Conservation (phyloP, 306 rosid species). For the Acacia confusa region DNA sequence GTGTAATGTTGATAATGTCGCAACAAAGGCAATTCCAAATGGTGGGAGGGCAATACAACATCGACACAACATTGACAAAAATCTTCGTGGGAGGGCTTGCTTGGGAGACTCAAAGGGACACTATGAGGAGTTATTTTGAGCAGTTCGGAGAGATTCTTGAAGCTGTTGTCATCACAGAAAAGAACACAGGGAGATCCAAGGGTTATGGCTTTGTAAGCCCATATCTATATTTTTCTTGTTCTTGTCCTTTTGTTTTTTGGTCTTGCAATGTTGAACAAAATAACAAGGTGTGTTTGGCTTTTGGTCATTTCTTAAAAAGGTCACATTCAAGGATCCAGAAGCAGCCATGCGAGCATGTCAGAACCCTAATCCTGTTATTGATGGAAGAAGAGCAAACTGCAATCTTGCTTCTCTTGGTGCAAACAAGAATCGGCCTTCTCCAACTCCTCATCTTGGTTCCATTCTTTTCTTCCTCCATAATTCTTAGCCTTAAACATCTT, state of each 20-base stretch:
- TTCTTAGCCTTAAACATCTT: neutral
- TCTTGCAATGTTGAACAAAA: slow-evolving; percentile 26
- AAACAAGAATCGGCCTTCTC: slow-evolving; percentile 60
- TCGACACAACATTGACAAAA: slow-evolving; percentile 87
- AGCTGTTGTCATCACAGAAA: slow-evolving; percentile 95
- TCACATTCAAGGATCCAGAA: slow-evolving; percentile 93
- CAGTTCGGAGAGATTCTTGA: slow-evolving; percentile 95
- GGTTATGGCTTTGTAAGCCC: slow-evolving; percentile 94
- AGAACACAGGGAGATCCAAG: slow-evolving; percentile 94
- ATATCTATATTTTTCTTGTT: neutral
- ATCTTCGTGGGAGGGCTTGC: slow-evolving; percentile 97
- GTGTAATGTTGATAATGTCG: slow-evolving; percentile 48
- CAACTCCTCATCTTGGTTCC: slow-evolving; percentile 73
- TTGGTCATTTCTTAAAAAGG: slow-evolving; percentile 37
- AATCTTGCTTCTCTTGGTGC: slow-evolving; percentile 97
- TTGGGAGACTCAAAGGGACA: slow-evolving; percentile 94
- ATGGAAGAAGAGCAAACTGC: slow-evolving; percentile 96
- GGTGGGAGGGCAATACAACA: slow-evolving; percentile 56
- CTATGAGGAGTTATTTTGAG: slow-evolving; percentile 88
- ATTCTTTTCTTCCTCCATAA: neutral
- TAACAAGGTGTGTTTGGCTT: neutral
- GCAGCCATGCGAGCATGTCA: slow-evolving; percentile 92
- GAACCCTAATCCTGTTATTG: slow-evolving; percentile 96
- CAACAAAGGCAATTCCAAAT: slow-evolving; percentile 74
- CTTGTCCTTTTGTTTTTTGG: slow-evolving; percentile 5